Conservation (phyloP, 345 rosid species). For the Eucalyptus grandis region DNA sequence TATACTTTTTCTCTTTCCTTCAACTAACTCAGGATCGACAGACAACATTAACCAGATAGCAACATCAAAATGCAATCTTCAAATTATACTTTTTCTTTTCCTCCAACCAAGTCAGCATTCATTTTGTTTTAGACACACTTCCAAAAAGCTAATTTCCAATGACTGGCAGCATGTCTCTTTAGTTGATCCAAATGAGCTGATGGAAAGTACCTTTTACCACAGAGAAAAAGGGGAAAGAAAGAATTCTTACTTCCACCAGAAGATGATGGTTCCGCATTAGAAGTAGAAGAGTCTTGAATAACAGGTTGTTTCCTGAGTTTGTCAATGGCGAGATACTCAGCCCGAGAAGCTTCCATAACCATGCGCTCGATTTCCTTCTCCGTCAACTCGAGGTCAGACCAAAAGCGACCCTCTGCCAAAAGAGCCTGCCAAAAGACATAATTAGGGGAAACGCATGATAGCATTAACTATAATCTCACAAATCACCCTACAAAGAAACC, state of each 20-base stretch:
- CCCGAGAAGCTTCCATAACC: constrained; percentile 98
- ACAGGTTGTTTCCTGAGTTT: constrained; percentile 52
- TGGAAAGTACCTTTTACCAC: not conserved
- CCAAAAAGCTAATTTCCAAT: not conserved
- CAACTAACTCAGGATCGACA: not conserved
- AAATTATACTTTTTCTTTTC: not conserved
- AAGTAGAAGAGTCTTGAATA: constrained; percentile 62
- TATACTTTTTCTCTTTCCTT: not conserved
- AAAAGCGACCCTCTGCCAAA: constrained; percentile 76
- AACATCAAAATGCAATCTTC: not conserved
- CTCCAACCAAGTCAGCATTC: not conserved
- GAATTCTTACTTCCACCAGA: constrained; percentile 82
- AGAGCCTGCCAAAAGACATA: constrained; percentile 53
- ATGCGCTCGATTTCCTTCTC: constrained; percentile 90
- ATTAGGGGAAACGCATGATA: not conserved
- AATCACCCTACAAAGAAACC: not conserved
- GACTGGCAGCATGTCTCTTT: not conserved
- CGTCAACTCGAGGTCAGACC: constrained; percentile 94
- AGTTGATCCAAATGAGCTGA: not conserved
- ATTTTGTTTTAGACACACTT: not conserved
- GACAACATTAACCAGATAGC: not conserved
- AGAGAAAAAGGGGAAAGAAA: not conserved
- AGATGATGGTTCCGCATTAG: constrained; percentile 89
- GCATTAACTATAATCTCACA: not conserved
- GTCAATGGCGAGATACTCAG: constrained; percentile 73